phyloP scores from a whole-genome alignment of 2,329 filamentous ascomycete genomes.

The Diaporthe australafricana region DNA sequence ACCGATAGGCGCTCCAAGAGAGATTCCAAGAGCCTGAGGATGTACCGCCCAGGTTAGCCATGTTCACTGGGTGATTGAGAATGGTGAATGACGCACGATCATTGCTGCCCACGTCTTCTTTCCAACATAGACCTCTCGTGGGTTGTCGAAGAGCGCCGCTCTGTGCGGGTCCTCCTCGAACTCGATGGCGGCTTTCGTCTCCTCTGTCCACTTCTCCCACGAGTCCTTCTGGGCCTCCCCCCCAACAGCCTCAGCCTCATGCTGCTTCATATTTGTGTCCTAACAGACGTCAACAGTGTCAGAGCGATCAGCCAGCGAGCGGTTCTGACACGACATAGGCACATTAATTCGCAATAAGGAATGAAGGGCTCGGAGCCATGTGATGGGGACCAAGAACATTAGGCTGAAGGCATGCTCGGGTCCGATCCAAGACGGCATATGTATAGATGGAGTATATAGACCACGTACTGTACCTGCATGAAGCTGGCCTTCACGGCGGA shows the following conservation, averaged over 20 bases:
- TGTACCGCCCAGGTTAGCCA: neutral
- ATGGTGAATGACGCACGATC: conserved; percentile 1
- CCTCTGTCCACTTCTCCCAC: conserved; percentile 15
- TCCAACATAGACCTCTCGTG: conserved; percentile 21
- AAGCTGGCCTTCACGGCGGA: neutral
- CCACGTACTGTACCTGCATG: neutral
- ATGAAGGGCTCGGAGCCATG: neutral
- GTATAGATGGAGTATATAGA: neutral
- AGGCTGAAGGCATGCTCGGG: neutral
- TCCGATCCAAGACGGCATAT: neutral
- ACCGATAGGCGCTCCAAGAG: conserved; percentile 18
- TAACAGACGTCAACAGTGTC: neutral
- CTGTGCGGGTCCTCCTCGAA: conserved; percentile 30
- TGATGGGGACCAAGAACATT: neutral
- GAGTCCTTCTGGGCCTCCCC: conserved; percentile 2
- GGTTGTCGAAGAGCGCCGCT: conserved; percentile 12
- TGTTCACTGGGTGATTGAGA: neutral
- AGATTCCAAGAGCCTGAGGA: conserved; percentile 14
- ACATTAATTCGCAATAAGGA: neutral
- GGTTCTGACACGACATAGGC: neutral
- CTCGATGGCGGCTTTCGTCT: conserved; percentile 32
- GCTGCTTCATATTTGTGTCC: conserved; percentile 2
- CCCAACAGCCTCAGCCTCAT: conserved; percentile 17
- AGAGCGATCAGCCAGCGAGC: conserved; percentile 20
- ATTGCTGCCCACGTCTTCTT: conserved; percentile 28